These are phyloP conservation scores for Phytophthora capsici DNA, from an alignment of 352 stramenopile genomes.

Conservation along the genomic window DNA sequence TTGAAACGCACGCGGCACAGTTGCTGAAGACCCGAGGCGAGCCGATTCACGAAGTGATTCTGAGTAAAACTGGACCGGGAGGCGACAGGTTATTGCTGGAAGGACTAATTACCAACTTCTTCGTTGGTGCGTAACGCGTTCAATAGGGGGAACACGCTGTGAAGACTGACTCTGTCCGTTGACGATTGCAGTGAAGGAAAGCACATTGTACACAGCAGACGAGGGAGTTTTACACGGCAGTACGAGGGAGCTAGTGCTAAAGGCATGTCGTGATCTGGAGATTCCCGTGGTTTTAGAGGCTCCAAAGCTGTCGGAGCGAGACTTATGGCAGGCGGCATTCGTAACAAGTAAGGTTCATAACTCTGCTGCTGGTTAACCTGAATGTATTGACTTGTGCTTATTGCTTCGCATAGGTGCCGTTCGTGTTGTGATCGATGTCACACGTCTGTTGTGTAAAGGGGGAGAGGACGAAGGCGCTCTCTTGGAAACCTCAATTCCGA, in stretches of 20 bases:
- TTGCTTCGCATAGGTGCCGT: conserved; percentile 24
- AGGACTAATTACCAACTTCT: conserved; percentile 85
- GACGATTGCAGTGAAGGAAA: conserved; percentile 44
- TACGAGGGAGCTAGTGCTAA: conserved; percentile 67
- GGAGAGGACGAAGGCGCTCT: conserved; percentile 6
- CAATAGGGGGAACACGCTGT: too few relatives aligned
- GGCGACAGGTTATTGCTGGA: conserved; percentile 59
- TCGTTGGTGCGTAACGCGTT: conserved; percentile 61
- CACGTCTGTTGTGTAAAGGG: conserved; percentile 23
- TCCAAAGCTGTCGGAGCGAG: conserved; percentile 58
- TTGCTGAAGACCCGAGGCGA: conserved; percentile 25
- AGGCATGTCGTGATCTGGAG: conserved; percentile 56
- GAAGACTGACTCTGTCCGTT: conserved; percentile 5
- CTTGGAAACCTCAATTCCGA: conserved; percentile 25
- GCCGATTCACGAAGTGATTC: conserved; percentile 64
- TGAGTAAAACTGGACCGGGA: conserved; percentile 36
- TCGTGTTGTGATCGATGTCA: conserved; percentile 40
- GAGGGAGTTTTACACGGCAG: conserved; percentile 61
- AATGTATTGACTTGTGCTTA: conserved; percentile 4
- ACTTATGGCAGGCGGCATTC: conserved; percentile 69
- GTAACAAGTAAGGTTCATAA: conserved; percentile 58
- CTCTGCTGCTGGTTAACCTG: background rate
- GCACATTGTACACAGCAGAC: conserved; percentile 54
- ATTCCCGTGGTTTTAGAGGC: conserved; percentile 66
- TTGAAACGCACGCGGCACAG: conserved; percentile 47